A percentile compares a stretch with the other conserved stretches of the same genome.
Evolutionary conservation across 106 monocot genomes (phyloP).

Genomic region (Platanthera zijinensis): DNA sequence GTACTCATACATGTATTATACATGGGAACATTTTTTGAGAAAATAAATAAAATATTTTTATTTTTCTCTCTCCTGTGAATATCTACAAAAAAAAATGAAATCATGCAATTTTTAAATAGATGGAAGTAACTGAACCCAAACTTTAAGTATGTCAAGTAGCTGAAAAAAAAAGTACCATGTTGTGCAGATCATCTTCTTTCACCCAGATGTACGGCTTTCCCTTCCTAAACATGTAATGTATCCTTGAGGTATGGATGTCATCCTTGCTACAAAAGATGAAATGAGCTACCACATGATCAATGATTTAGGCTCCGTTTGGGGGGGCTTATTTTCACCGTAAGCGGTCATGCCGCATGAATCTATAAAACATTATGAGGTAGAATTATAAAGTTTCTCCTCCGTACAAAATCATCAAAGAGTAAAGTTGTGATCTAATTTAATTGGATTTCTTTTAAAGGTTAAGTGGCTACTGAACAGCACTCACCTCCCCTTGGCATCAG

Average conservation of each 20-base stretch:
- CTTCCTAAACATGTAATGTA: conserved; percentile 50
- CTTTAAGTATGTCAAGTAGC: too few species aligned
- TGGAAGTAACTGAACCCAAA: neutral
- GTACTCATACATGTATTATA: too few species aligned
- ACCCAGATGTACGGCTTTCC: conserved; percentile 59
- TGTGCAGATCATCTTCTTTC: conserved; percentile 46
- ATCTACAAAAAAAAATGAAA: neutral
- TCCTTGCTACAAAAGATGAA: conserved; percentile 29
- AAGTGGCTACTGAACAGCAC: neutral
- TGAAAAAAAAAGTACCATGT: conserved; percentile 25
- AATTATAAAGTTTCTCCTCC: neutral
- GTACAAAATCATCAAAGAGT: neutral
- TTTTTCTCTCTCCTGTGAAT: too few species aligned
- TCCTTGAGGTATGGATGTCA: conserved; percentile 57
- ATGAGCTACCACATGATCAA: neutral
- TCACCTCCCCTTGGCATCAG: conserved; percentile 70
- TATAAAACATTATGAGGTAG: neutral
- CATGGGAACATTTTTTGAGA: too few species aligned
- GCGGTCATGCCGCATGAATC: neutral
- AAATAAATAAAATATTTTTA: too few species aligned
- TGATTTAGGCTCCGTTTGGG: too few species aligned
- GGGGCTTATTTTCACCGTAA: too few species aligned
- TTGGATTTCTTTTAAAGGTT: neutral
- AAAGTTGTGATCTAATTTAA: neutral
- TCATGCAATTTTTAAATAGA: neutral